phyloP scores from a whole-genome alignment of 768 basidiomycete species.

The Termitomyces sp. region DNA sequence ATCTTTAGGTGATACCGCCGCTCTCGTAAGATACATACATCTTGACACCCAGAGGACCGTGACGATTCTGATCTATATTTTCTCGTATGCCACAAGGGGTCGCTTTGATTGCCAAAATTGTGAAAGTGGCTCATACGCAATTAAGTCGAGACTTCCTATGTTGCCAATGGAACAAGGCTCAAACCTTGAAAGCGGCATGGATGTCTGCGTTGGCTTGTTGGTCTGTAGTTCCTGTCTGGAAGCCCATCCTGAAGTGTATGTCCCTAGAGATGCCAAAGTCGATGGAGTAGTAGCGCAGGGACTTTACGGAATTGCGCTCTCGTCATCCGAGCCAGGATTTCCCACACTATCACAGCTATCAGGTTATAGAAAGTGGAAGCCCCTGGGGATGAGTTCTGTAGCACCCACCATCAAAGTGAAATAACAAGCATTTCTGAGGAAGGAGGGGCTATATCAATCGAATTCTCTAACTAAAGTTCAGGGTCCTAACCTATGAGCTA shows the following conservation, averaged over 20 bases:
- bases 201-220: background rate
- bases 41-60: slow-evolving; percentile 13
- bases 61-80: slow-evolving; percentile 15
- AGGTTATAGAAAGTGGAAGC: slow-evolving; percentile 16
- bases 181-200: slow-evolving; percentile 2
- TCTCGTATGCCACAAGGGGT: slow-evolving; percentile 25
- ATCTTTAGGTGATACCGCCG: slow-evolving; percentile 10
- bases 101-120: slow-evolving; percentile 24
- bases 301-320: background rate
- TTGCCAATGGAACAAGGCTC: background rate
- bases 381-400: slow-evolving; percentile 11
- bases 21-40: slow-evolving; percentile 17
- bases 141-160: background rate
- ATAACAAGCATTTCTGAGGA: slow-evolving; percentile 14
- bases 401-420: background rate
- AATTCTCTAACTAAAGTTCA: background rate
- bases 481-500: slow-evolving; percentile 14
- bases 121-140: background rate
- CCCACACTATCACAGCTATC: slow-evolving; percentile 10
- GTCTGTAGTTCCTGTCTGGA: too few relatives aligned
- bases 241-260: too few relatives aligned
- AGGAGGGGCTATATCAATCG: too few relatives aligned
- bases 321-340: background rate
- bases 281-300: background rate
- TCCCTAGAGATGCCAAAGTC: slow-evolving; percentile 11